phyloP scores from a whole-genome alignment of 805 yeast genomes.

The Ogataea nakhonphanomensis region DNA sequence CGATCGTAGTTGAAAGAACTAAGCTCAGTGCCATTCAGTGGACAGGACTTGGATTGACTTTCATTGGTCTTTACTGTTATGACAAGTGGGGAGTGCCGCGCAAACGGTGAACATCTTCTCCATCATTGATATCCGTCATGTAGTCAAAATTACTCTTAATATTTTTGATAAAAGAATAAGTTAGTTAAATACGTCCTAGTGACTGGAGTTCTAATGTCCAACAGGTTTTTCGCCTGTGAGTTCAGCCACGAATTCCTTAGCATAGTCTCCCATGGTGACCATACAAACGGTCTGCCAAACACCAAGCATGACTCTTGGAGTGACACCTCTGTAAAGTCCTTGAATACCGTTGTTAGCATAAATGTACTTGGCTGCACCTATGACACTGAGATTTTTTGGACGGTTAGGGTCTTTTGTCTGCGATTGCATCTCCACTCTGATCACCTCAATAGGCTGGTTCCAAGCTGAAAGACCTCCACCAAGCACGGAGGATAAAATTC shows the following conservation, averaged over 20 bases:
- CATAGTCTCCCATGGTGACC: conserved; percentile 97
- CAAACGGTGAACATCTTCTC: conserved; percentile 8
- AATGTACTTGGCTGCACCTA: conserved; percentile 75
- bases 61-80: conserved; percentile 63
- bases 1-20: conserved; percentile 61
- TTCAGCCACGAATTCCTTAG: conserved; percentile 63
- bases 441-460: conserved; percentile 99
- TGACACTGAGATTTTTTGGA: conserved; percentile 84
- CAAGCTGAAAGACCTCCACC: conserved; percentile 99
- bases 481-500: conserved; percentile 76
- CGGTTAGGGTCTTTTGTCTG: conserved; percentile 92
- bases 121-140: neutral
- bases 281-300: conserved; percentile 98
- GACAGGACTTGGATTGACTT: conserved; percentile 53
- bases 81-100: conserved; percentile 60
- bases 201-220: conserved; percentile 19
- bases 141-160: neutral
- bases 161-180: neutral
- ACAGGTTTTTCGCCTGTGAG: conserved; percentile 57
- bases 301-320: conserved; percentile 95
- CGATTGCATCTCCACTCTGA: conserved; percentile 97
- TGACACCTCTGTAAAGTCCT: conserved; percentile 93
- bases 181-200: neutral
- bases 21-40: conserved; percentile 39
- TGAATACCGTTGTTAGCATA: conserved; percentile 77